Evolutionary conservation across 2,329 filamentous ascomycete genomes (phyloP).

Genomic region (Pseudodiploospora longispora): DNA sequence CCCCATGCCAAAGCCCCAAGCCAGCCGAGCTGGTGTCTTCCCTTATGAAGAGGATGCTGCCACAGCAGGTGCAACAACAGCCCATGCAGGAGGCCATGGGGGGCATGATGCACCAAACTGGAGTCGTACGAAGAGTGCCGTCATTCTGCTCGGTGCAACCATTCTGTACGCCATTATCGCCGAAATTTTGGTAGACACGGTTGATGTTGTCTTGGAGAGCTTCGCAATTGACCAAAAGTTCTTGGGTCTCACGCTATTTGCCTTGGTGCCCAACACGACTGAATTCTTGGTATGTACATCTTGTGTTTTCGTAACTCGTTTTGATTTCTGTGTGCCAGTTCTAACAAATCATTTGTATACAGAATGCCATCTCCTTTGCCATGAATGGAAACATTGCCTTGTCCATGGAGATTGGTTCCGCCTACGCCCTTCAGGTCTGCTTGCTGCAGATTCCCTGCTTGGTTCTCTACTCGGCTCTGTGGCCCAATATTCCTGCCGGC

Average conservation of each 20-base stretch:
- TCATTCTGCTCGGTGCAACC: slow-evolving; percentile 84
- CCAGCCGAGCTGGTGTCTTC: slow-evolving; percentile 28
- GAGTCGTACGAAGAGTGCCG: slow-evolving; percentile 81
- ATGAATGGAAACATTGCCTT: slow-evolving; percentile 99
- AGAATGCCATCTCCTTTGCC: slow-evolving; percentile 97
- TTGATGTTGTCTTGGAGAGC: slow-evolving; percentile 88
- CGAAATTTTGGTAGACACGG: slow-evolving; percentile 92
- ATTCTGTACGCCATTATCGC: slow-evolving; percentile 93
- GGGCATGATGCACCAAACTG: slow-evolving; percentile 99
- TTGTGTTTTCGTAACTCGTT: neutral
- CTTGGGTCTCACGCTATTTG: slow-evolving; percentile 91
- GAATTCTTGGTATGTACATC: slow-evolving; percentile 72
- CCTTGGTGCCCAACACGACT: slow-evolving; percentile 93
- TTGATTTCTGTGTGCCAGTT: neutral
- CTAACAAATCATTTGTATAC: neutral
- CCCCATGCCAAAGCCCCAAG: slow-evolving; percentile 26
- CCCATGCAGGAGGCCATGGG: slow-evolving; percentile 40
- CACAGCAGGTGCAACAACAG: slow-evolving; percentile 23
- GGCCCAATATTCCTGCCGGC: slow-evolving; percentile 36
- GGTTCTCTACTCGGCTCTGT: slow-evolving; percentile 81
- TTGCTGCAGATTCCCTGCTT: slow-evolving; percentile 88
- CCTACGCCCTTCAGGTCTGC: slow-evolving; percentile 93
- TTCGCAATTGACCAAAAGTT: slow-evolving; percentile 96
- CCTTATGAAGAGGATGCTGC: slow-evolving; percentile 38
- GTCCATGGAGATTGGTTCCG: slow-evolving; percentile 98